Evolutionary conservation across 2,329 filamentous ascomycete genomes (phyloP), one percentile per base, ranked within the genome.

Genomic region (Arthrobotrys megalospora): DNA sequence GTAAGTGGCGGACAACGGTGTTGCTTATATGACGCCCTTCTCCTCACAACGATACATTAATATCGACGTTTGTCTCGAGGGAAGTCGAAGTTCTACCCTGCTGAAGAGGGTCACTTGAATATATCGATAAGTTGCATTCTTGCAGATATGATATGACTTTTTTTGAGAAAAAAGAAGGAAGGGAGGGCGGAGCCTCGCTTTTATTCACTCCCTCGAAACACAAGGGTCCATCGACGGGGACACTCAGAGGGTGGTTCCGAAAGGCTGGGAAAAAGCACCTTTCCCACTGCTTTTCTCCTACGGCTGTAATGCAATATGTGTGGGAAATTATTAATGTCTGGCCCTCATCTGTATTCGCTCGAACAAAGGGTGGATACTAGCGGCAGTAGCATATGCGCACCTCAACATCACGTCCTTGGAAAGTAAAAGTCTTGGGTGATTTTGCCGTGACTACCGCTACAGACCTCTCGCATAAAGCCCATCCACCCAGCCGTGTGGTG

Each of bases 51-150:
- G 55, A 43, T 58, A 60, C 36, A 28, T 28, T 16, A 43, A 60
- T 60, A 43, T 60, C 19, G 19, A 60, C 36, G 8, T 60, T 41
- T 19, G 55, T 41, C 36, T 60, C 19, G 55, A 43, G 55, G 34
- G 28, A 60, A 7, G 55, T 60, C 19, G 36, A 60, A 60, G 36
- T n/a, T 43, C 19, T 41, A 60, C 55, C 55, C 55, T 60, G n/a
- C 14, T 21, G 12, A 43, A 45, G 64, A 68, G 64, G 71, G 71
- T 53, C 62, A 58, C 58, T 58, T 47, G 53, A 43, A 69, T 55
- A 28, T 69, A 76, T 69, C 36, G 71, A 64, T 69, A 69, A 69
- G 52, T 55, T 53, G 64, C 71, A 76, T 76, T 43, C 32, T 76
- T 58, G 53, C 19, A 63, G 19, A 76, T 76, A 63, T 55, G 19